Evolutionary conservation across 768 basidiomycete genomes (phyloP).

Genomic region (Mycena haematopus): DNA sequence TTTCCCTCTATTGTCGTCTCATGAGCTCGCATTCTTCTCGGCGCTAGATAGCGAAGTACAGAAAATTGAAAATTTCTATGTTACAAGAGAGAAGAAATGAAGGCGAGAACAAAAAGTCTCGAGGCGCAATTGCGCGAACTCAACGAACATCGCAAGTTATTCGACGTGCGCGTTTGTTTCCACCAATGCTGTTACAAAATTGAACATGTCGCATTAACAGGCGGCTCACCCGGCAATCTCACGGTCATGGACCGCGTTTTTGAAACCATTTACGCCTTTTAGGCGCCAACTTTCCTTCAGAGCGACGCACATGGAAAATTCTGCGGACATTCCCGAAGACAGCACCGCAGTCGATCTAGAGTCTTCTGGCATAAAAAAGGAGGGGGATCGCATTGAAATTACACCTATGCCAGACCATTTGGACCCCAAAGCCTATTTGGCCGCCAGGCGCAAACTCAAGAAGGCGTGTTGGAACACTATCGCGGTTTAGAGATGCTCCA

Average conservation of each 20-base stretch:
- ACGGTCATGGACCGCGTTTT: conserved; percentile 6
- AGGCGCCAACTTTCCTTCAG: not conserved
- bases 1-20: conserved; percentile 59
- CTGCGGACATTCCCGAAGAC: not conserved
- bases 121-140: conserved; percentile 78
- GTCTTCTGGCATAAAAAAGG: conserved; percentile 10
- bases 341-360: not conserved
- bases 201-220: conserved; percentile 1
- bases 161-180: conserved; percentile 49
- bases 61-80: conserved; percentile 87
- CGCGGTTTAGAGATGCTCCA: conserved; percentile 85
- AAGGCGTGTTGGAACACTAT: conserved; percentile 84
- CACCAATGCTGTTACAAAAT: not conserved
- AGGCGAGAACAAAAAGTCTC: conserved; percentile 51
- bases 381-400: conserved; percentile 1
- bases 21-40: conserved; percentile 77
- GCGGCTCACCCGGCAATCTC: conserved; percentile 15
- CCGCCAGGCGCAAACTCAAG: conserved; percentile 84
- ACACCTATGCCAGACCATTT: conserved; percentile 21
- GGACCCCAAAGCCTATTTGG: conserved; percentile 80
- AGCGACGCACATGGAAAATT: not conserved
- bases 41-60: conserved; percentile 79
- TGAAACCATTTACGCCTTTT: not conserved
- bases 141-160: conserved; percentile 66
- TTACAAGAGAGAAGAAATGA: conserved; percentile 70